A percentile compares a stretch with the other conserved stretches of the same genome.
These are phyloP conservation scores for Triticum dicoccoides DNA, from an alignment of 176 grass and related monocot species.

Conservation along the genomic window DNA sequence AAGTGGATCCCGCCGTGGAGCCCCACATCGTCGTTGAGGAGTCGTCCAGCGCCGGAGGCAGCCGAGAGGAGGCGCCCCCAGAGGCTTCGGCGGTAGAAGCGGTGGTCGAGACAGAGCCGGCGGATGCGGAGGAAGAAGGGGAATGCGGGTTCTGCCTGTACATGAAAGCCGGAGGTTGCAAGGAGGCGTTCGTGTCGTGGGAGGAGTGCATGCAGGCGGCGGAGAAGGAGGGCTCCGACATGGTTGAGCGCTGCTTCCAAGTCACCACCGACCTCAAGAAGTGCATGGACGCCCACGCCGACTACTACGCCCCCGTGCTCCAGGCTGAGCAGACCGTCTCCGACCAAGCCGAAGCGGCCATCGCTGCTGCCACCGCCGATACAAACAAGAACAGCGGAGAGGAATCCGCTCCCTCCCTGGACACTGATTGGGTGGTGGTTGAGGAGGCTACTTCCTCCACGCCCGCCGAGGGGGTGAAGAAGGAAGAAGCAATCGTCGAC, in stretches of 20 bases:
- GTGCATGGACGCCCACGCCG: slow-evolving; percentile 86
- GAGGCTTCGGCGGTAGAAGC: background rate
- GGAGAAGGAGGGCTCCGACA: slow-evolving; percentile 50
- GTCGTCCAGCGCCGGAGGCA: background rate
- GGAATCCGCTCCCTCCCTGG: background rate
- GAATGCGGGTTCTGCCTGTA: slow-evolving; percentile 95
- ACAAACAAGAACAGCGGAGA: background rate
- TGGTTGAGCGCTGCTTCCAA: slow-evolving; percentile 65
- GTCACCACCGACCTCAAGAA: slow-evolving; percentile 57
- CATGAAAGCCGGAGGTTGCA: slow-evolving; percentile 92
- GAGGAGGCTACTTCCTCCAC: background rate
- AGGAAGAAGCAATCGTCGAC: slow-evolving; percentile 9
- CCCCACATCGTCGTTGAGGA: background rate
- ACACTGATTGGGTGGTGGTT: background rate
- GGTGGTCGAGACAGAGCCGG: background rate
- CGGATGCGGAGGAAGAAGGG: slow-evolving; percentile 47
- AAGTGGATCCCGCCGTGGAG: background rate
- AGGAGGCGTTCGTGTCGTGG: slow-evolving; percentile 69
- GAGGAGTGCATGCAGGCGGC: slow-evolving; percentile 73
- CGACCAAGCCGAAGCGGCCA: slow-evolving; percentile 13
- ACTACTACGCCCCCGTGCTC: slow-evolving; percentile 71
- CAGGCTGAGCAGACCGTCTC: slow-evolving; percentile 43
- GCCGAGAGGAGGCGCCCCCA: slow-evolving; percentile 5
- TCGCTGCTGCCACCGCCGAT: background rate
- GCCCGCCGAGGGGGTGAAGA: background rate